Evolutionary conservation across 208 protist genomes (phyloP).

Genomic region (Phytomonas francai): DNA sequence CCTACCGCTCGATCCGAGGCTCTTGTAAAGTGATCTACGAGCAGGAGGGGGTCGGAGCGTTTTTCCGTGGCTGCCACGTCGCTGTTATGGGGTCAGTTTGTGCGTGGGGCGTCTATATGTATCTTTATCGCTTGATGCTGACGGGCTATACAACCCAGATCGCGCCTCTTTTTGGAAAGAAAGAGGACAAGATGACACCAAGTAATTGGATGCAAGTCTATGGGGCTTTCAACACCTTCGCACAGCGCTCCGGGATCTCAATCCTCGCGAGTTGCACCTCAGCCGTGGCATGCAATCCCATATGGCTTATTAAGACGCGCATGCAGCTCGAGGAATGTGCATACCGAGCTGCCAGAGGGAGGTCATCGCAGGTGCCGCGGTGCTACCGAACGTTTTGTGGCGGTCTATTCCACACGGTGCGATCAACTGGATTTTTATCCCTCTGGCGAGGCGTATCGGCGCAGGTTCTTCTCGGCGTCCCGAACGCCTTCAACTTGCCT

Average conservation of each 20-base stretch:
- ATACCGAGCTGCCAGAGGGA: slow-evolving; percentile 4
- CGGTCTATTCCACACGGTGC: slow-evolving; percentile 49
- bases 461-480: slow-evolving; percentile 71
- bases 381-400: slow-evolving; percentile 52
- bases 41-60: slow-evolving; percentile 38
- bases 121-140: slow-evolving; percentile 66
- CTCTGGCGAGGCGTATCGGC: slow-evolving; percentile 75
- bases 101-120: slow-evolving; percentile 87
- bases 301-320: slow-evolving; percentile 86
- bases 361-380: slow-evolving; percentile 14
- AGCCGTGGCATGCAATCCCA: slow-evolving; percentile 69
- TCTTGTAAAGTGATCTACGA: slow-evolving; percentile 37
- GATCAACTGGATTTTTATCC: slow-evolving; percentile 40
- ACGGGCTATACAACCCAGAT: slow-evolving; percentile 16
- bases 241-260: slow-evolving; percentile 46
- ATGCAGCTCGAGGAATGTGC: slow-evolving; percentile 75
- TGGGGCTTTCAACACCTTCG: slow-evolving; percentile 17
- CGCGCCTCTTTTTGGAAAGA: slow-evolving; percentile 16
- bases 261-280: slow-evolving; percentile 50
- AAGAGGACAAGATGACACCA: slow-evolving; percentile 4
- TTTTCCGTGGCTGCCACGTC: slow-evolving; percentile 71
- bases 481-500: slow-evolving; percentile 77
- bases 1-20: slow-evolving; percentile 30
- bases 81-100: slow-evolving; percentile 43
- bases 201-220: not conserved